Evolutionary conservation across 345 rosid species (phyloP).

Genomic region (Gynandropsis gynandra): DNA sequence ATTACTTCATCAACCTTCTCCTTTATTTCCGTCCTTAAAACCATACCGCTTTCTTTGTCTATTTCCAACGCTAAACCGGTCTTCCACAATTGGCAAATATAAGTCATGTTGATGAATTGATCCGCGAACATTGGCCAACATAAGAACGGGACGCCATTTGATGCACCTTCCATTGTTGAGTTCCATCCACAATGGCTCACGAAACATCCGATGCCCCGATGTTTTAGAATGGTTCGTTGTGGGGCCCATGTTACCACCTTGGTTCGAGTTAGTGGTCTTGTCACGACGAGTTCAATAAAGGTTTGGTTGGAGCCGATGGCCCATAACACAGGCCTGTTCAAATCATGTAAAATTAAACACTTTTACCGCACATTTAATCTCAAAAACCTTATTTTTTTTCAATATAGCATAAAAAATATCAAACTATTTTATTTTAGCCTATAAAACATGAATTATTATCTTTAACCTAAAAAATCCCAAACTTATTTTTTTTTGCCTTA

Average conservation of each 20-base stretch:
- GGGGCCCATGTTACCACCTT: slow-evolving; percentile 39
- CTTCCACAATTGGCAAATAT: slow-evolving; percentile 40
- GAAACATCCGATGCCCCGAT: slow-evolving; percentile 36
- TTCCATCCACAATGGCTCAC: slow-evolving; percentile 64
- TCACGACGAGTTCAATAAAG: neutral
- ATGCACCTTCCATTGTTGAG: slow-evolving; percentile 46
- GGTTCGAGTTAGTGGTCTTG: too few relatives aligned
- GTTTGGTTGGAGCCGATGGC: slow-evolving; percentile 15
- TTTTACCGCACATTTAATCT: too few relatives aligned
- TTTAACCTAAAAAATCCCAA: too few relatives aligned
- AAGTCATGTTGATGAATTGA: slow-evolving; percentile 32
- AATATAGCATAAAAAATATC: too few relatives aligned
- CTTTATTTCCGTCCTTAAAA: slow-evolving; percentile 22
- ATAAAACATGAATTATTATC: neutral
- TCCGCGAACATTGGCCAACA: slow-evolving; percentile 48
- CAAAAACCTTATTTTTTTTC: too few relatives aligned
- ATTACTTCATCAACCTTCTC: slow-evolving; percentile 31
- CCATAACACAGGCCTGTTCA: slow-evolving; percentile 28
- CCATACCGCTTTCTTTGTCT: slow-evolving; percentile 25
- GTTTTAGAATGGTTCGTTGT: slow-evolving; percentile 32
- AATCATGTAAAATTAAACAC: neutral
- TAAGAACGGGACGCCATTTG: slow-evolving; percentile 44
- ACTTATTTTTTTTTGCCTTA: too few relatives aligned
- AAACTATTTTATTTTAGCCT: too few relatives aligned
- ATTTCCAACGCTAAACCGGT: slow-evolving; percentile 33